Evolutionary conservation across 2,329 filamentous ascomycete genomes (phyloP), one percentile per base, ranked within the genome.

Genomic region (Exophiala phaeomuriformis): DNA sequence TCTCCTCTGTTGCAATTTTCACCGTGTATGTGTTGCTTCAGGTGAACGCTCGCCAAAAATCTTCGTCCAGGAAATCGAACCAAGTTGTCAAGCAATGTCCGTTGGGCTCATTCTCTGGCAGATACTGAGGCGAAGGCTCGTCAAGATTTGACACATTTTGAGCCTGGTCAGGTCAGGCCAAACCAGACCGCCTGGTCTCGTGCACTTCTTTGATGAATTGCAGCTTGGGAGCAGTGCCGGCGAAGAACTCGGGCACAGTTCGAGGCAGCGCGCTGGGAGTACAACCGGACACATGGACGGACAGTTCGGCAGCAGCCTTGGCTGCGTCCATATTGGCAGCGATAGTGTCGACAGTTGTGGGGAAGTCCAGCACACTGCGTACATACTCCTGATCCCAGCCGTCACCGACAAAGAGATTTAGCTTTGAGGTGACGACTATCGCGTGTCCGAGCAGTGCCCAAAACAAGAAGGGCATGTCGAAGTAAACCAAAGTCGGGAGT

Each of bases 381-480:
- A 59, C 62, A 42, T 66, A 64, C 2, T 53, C 48, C 5, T 55
- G 59, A 46, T 68, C 63, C 65, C 66, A 67, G 19, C 55, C 60
- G 7, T 64, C 58, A 6, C 46, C 49, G 7, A 48, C 42, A 29
- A 63, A 64, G 1, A 68, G 57, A 3, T 54, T 54, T 6, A 68
- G 49, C 4, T 61, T 63, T 5, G 65, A 68, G 0, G 66, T 46
- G 2, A 62, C 49, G 33, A 65, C 58, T 7, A 64, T 49, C 7
- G 71, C 73, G 49, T 78, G 77, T 2, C 79, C 71, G 0, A 80
- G 64, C 49, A 80, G 74, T 0, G 71, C 65, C 33, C 69, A 74
- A 0, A 71, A 61, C 0, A 72, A 66, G 5, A 78, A 72, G 0
- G 78, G 75, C 28, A 78, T 66, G 31, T 71, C 68, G 52, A 74